Evolutionary conservation across 1,284 basidiomycete species (phyloP), one percentile per base, ranked within the genome.

Genomic region (Moniliella sp.): DNA sequence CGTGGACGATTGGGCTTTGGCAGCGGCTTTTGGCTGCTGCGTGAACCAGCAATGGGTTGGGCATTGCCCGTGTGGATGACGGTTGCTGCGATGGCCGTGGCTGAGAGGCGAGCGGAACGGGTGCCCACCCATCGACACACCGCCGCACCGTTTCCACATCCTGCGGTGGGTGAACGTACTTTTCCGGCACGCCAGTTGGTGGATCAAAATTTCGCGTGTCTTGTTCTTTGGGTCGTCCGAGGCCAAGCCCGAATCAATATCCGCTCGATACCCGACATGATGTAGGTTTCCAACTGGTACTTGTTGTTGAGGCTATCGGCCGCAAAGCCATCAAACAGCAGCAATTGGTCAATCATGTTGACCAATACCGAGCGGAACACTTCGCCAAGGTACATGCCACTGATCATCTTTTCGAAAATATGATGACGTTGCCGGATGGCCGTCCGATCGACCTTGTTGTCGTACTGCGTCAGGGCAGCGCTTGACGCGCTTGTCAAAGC

Each of bases 311-410:
- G 61, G 5, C 63, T 55, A 0, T 64, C 40, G 4, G 78, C 76
- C 1, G 76, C 75, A 48, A 70, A 73, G 3, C 91, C 88, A 35
- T 67, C 63, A 63, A 97, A 93, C 17, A 94, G 67, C 12, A 66
- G 42, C 15, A 63, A 60, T 28, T 60, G 72, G 57, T 94, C 88
- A 49, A 94, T 69, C 40, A 97, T 67, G 38, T 81, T 71, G 17
- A 88, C 67, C 29, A 94, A 67, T 41, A 91, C 67, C 51, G 79
- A 78, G 30, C 88, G 76, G 13, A 76, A 72, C 43, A 94, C 73
- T 64, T 97, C 88, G 37, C 88, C 88, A 23, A 94, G 73, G 63
- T 97, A 94, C 86, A 97, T 94, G 39, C 91, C 91, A 2, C 83
- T 91, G 45, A 97, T 80, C 67, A 93, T 83, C 66, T 97, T 97